phyloP scores from a whole-genome alignment of 768 basidiomycete species.

The Fomitopsis pulvina region DNA sequence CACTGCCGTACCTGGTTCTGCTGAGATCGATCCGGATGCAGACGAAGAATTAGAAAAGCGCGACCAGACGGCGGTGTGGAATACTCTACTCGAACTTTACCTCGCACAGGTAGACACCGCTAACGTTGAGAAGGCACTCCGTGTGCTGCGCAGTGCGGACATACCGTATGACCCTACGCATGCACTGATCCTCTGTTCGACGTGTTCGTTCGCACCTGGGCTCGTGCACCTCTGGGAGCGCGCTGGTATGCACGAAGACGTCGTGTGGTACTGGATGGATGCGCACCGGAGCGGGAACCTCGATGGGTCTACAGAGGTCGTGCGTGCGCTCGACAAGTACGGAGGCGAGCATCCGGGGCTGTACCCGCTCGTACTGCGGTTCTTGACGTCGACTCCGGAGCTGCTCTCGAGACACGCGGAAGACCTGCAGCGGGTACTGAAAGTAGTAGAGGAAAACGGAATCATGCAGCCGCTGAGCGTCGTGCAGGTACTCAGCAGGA shows the following conservation, averaged over 20 bases:
- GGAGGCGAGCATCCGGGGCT: slow-evolving; percentile 65
- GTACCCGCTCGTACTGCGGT: slow-evolving; percentile 83
- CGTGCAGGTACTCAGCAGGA: slow-evolving; percentile 82
- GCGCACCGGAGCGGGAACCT: slow-evolving; percentile 40
- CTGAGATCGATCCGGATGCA: slow-evolving; percentile 14
- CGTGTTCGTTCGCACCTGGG: slow-evolving; percentile 72
- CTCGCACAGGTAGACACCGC: slow-evolving; percentile 43
- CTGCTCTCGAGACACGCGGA: slow-evolving; percentile 62
- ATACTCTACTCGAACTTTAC: slow-evolving; percentile 91
- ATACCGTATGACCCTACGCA: slow-evolving; percentile 83
- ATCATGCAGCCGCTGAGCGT: slow-evolving; percentile 89
- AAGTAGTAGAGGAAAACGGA: slow-evolving; percentile 70
- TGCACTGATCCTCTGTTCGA: slow-evolving; percentile 92
- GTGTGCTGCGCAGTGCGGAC: slow-evolving; percentile 51
- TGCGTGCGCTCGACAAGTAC: slow-evolving; percentile 70
- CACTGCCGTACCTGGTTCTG: slow-evolving; percentile 9
- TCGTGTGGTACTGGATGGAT: slow-evolving; percentile 91
- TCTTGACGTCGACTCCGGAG: slow-evolving; percentile 77
- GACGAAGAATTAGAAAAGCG: slow-evolving; percentile 47
- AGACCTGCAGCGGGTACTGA: slow-evolving; percentile 67
- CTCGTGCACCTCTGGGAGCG: slow-evolving; percentile 89
- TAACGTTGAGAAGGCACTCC: slow-evolving; percentile 62
- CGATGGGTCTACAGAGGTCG: slow-evolving; percentile 45
- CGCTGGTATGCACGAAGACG: slow-evolving; percentile 94
- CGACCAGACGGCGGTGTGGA: slow-evolving; percentile 89